Conservation (phyloP, 1,139 yeast species). For the Saccharomyces uvarum region DNA sequence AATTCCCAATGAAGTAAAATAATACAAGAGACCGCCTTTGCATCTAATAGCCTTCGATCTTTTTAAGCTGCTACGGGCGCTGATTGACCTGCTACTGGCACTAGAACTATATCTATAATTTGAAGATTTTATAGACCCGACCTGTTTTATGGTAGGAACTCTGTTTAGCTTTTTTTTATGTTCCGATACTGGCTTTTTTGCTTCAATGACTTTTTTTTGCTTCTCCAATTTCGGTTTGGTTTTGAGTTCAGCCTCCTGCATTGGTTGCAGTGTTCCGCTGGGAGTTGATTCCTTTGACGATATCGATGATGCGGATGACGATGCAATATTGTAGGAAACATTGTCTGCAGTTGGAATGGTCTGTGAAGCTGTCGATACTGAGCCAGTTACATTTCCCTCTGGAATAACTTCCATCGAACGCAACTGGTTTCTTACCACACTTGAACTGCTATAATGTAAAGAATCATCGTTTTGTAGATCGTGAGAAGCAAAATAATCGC, state of each 20-base stretch:
- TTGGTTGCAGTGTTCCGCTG: neutral
- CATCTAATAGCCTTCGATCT: conserved; percentile 31
- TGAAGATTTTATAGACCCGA: conserved; percentile 7
- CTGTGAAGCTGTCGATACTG: conserved; percentile 12
- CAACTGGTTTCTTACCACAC: conserved; percentile 1
- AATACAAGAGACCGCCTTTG: conserved; percentile 30
- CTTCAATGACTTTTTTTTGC: neutral
- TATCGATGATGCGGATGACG: conserved; percentile 6
- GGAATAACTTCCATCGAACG: conserved; percentile 12
- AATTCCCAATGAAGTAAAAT: conserved; percentile 22
- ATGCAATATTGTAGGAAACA: conserved; percentile 22
- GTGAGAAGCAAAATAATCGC: neutral
- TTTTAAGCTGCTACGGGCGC: conserved; percentile 12
- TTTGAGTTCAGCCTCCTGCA: neutral
- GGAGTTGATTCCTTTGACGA: neutral
- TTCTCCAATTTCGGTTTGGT: neutral
- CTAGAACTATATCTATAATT: neutral
- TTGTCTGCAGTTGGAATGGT: conserved; percentile 27
- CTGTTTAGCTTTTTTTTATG: conserved; percentile 5
- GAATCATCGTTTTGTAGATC: neutral
- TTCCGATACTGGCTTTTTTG: neutral
- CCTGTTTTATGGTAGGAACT: conserved; percentile 11
- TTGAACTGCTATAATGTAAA: neutral
- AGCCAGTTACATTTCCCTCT: conserved; percentile 9
- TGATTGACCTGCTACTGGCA: conserved; percentile 1